Evolutionary conservation across 352 stramenopile species (phyloP).

Genomic region (Pythium chondricola): DNA sequence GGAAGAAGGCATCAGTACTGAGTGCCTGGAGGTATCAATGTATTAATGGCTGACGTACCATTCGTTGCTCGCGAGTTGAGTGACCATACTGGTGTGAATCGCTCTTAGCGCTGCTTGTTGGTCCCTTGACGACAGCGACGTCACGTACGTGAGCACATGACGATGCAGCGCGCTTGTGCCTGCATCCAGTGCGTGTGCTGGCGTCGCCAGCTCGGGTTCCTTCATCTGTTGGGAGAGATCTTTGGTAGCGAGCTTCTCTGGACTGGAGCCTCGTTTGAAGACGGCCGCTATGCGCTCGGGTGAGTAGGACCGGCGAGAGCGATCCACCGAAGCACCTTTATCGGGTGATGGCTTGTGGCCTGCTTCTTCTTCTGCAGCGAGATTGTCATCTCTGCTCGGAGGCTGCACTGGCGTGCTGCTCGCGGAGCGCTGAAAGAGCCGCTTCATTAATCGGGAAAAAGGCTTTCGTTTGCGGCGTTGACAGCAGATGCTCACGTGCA

Average conservation of each 20-base stretch:
- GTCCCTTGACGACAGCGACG: too few relatives aligned
- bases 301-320: conserved; percentile 19
- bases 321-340: conserved; percentile 1
- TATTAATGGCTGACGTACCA: conserved; percentile 1
- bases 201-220: background rate
- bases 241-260: conserved; percentile 15
- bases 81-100: conserved; percentile 16
- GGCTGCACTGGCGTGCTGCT: conserved; percentile 14
- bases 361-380: conserved; percentile 6
- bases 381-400: conserved; percentile 9
- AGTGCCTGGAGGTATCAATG: background rate
- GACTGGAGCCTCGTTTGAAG: conserved; percentile 8
- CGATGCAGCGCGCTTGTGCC: too few relatives aligned
- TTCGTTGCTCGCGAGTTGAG: conserved; percentile 8
- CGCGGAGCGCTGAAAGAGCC: conserved; percentile 38
- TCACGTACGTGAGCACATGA: conserved; percentile 26
- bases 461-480: background rate
- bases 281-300: conserved; percentile 13
- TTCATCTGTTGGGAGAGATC: background rate
- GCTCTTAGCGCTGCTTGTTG: conserved; percentile 15
- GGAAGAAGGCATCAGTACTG: background rate
- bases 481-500: background rate
- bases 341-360: conserved; percentile 4
- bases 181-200: too few relatives aligned
- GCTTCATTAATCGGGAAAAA: conserved; percentile 29